phyloP scores from a whole-genome alignment of 768 basidiomycete genomes.

The Boletus edulis region DNA sequence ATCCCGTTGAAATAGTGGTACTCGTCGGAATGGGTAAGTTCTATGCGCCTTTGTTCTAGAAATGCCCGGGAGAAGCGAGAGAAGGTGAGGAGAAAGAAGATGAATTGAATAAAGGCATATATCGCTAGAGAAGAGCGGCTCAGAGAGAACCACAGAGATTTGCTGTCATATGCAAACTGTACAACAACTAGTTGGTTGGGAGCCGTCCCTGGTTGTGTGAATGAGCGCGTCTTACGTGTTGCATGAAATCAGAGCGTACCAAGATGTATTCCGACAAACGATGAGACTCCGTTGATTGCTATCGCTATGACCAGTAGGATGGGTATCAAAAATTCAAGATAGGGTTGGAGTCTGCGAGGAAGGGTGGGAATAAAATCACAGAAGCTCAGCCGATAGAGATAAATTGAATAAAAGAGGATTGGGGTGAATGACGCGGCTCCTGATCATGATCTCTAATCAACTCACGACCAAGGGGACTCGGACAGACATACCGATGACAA shows the following conservation, averaged over 20 bases:
- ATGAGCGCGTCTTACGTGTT: not conserved
- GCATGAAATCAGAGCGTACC: constrained; percentile 37
- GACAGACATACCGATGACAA: constrained; percentile 52
- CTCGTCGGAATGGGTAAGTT: constrained; percentile 45
- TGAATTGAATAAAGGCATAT: constrained; percentile 54
- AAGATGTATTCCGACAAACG: constrained; percentile 58
- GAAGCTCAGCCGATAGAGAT: constrained; percentile 57
- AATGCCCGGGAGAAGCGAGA: constrained; percentile 53
- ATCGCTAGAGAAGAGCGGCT: constrained; percentile 59
- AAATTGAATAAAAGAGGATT: constrained; percentile 59
- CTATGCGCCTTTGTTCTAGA: constrained; percentile 50
- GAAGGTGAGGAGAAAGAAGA: constrained; percentile 57
- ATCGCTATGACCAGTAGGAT: constrained; percentile 56
- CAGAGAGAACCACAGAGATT: constrained; percentile 54
- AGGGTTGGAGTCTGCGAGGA: constrained; percentile 46
- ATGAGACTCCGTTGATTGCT: constrained; percentile 56
- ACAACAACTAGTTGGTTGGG: constrained; percentile 35
- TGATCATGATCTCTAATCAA: constrained; percentile 4
- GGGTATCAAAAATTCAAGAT: constrained; percentile 45
- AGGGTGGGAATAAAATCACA: constrained; percentile 50
- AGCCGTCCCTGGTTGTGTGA: constrained; percentile 4
- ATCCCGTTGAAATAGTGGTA: constrained; percentile 53
- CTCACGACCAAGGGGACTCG: not conserved
- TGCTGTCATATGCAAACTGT: constrained; percentile 38
- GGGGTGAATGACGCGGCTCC: constrained; percentile 63